phyloP scores from a whole-genome alignment of 345 rosid species.

The Rubroshorea leprosula region DNA sequence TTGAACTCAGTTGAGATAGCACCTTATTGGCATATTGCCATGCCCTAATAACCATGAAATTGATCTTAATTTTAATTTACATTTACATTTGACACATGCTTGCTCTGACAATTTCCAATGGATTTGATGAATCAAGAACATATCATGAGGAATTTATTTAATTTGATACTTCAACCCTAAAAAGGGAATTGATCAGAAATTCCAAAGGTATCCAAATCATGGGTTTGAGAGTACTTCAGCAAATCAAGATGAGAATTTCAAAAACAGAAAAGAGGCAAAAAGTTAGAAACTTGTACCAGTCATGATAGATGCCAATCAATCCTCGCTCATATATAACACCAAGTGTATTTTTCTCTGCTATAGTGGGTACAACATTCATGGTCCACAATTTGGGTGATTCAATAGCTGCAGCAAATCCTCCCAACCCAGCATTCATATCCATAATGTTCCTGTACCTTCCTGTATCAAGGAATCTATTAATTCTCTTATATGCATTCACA shows the following conservation, averaged over 20 bases:
- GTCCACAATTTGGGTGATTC: constrained; percentile 78
- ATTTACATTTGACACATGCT: no score
- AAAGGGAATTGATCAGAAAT: no score
- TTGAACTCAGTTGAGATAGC: no score
- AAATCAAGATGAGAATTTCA: not conserved
- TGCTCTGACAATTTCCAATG: no score
- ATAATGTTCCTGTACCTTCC: constrained; percentile 95
- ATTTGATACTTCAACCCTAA: no score
- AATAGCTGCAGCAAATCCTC: constrained; percentile 92
- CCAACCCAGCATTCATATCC: constrained; percentile 99
- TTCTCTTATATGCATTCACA: constrained; percentile 75
- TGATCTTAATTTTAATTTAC: no score
- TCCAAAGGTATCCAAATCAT: no score
- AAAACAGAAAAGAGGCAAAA: not conserved
- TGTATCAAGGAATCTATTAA: constrained; percentile 61
- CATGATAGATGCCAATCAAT: constrained; percentile 93
- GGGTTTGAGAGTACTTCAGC: not conserved
- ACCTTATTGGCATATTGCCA: no score
- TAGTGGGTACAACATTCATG: constrained; percentile 96
- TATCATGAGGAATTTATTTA: no score
- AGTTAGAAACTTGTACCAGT: constrained; percentile 57
- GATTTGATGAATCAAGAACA: no score
- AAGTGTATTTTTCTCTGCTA: constrained; percentile 68
- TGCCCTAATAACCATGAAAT: no score
- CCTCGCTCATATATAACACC: constrained; percentile 89